A percentile compares a stretch with the other conserved stretches of the same genome.
Evolutionary conservation across 2,329 filamentous ascomycete species (phyloP).

Genomic region (Aspergillus eucalypticola): DNA sequence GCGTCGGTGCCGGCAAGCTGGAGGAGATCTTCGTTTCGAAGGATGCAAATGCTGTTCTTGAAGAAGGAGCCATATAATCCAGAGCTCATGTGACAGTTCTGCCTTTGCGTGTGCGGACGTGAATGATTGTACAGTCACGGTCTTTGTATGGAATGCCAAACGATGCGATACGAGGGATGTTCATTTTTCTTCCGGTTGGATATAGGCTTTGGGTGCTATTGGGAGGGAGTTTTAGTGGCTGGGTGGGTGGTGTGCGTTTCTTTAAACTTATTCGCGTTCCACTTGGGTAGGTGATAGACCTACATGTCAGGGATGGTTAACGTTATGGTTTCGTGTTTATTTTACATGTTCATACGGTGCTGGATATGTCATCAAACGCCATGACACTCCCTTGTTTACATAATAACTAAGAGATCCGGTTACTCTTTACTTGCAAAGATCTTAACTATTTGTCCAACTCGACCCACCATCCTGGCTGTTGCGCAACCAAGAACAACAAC

Average conservation of each 20-base stretch:
- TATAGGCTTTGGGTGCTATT: conserved; percentile 14
- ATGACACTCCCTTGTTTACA: background rate
- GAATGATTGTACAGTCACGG: conserved; percentile 10
- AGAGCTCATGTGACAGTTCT: background rate
- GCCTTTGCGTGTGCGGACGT: background rate
- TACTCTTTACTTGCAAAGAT: background rate
- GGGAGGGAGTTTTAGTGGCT: conserved; percentile 17
- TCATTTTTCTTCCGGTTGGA: conserved; percentile 8
- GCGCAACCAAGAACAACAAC: background rate
- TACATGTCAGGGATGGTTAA: background rate
- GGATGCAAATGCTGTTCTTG: conserved; percentile 42
- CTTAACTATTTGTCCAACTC: background rate
- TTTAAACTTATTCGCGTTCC: background rate
- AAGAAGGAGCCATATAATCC: conserved; percentile 34
- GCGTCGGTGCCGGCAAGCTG: conserved; percentile 32
- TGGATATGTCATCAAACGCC: background rate
- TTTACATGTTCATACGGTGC: background rate
- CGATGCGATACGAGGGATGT: conserved; percentile 18
- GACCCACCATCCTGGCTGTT: background rate
- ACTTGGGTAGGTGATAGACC: background rate
- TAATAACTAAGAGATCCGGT: background rate
- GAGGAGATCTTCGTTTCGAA: conserved; percentile 49
- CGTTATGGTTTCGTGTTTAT: background rate
- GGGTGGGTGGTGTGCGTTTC: background rate
- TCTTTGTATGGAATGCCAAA: conserved; percentile 1